Base-by-base conservation (phyloP, 805 yeast species). In the Ascoidea asiatica region DNA sequence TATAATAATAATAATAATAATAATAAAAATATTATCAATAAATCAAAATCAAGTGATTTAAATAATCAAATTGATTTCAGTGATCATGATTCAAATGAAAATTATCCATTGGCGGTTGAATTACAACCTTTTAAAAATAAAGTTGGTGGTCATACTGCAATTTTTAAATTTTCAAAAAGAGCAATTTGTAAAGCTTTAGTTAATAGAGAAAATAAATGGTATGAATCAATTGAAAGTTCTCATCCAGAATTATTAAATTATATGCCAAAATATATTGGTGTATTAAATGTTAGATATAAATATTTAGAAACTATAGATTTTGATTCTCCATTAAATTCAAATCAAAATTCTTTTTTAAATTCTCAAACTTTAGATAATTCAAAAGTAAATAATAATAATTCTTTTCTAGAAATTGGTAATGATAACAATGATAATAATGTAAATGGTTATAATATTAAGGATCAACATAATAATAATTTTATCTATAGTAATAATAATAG, bases 121-220 rank as follows among this genome's bases (percentile, higher is more conserved):
- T 64, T 90, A 47, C 76, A 85, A 44, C 97, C 97, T 1, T 90
- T 89, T 63, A 79, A 81, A 45, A 88, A 92, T 58, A 88, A 85
- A 57, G 97, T 92, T 19, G 99, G 99, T 5, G 99, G 99, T 0
- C 99, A 92, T 59, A 90, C 97, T 0, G 97, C 97, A 1, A 88
- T 92, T 35, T 92, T 90, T 65, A 75, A 90, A 51, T 92, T 92
- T 58, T 82, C 95, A 4, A 84, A 79, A 52, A 70, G 85, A 47
- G 97, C 97, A 0, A 95, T 92, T 17, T 92, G 97, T 61, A 92
- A 92, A 61, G 92, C 92, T 1, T 67, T 94, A 48, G 86, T 88
- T 48, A 87, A 85, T 54, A 71, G 95, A 46, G 99, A 92, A 57
- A 86, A 92, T 62, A 64, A 69, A 49, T 89, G 95, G 82, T 92